Evolutionary conservation across 305 asterid genomes (phyloP).

Genomic region (Fraxinus dipetala): DNA sequence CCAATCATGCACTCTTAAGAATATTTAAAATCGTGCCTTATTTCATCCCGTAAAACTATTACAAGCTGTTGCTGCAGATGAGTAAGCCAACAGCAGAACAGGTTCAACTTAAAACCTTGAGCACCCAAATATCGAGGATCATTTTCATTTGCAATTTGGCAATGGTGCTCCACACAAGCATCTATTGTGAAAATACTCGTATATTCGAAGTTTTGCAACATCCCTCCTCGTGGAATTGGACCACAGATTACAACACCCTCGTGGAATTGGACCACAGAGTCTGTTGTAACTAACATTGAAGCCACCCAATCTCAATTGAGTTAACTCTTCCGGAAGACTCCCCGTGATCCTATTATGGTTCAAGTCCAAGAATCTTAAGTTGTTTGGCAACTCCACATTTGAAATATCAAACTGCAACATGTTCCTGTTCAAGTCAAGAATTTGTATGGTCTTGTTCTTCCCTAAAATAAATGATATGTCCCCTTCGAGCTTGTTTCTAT

Average conservation of each 20-base stretch:
- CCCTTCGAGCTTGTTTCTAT: background rate
- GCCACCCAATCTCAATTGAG: background rate
- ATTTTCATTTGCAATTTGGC: background rate
- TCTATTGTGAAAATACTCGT: conserved; percentile 3
- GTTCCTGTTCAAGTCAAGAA: background rate
- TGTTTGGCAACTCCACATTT: background rate
- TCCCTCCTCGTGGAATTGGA: conserved; percentile 8
- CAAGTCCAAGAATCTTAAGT: background rate
- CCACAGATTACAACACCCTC: conserved; percentile 9
- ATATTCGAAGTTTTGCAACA: background rate
- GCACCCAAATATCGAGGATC: background rate
- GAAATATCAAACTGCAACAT: background rate
- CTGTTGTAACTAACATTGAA: conserved; percentile 21
- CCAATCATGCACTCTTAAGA: background rate
- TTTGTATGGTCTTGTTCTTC: background rate
- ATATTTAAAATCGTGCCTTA: background rate
- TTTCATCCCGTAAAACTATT: background rate
- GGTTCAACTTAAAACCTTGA: background rate
- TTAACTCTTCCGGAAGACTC: background rate
- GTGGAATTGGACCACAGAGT: conserved; percentile 16
- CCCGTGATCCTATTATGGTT: background rate
- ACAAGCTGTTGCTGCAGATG: background rate
- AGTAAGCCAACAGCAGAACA: background rate
- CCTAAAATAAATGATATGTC: background rate
- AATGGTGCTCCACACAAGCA: conserved; percentile 21